These are phyloP conservation scores for Cadophora sp. DNA, from an alignment of 2,329 filamentous ascomycete genomes.

Conservation along the genomic window DNA sequence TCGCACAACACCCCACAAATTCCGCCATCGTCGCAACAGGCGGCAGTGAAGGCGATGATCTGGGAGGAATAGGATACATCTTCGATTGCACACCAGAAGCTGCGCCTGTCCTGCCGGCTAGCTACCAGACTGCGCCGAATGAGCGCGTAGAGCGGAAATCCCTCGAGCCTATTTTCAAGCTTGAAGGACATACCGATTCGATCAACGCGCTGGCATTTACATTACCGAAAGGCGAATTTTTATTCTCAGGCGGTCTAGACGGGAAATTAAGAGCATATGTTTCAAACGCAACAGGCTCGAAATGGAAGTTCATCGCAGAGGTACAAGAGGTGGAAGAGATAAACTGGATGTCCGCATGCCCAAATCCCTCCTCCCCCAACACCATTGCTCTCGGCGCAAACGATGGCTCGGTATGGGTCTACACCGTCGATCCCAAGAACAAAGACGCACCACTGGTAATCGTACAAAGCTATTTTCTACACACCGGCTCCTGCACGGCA, in stretches of 20 bases:
- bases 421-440: conserved; percentile 77
- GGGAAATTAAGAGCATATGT: conserved; percentile 79
- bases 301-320: conserved; percentile 74
- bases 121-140: conserved; percentile 72
- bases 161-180: conserved; percentile 70
- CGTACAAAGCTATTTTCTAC: conserved; percentile 89
- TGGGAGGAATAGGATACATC: conserved; percentile 79
- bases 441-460: conserved; percentile 72
- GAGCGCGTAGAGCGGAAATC: conserved; percentile 63
- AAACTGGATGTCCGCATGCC: conserved; percentile 86
- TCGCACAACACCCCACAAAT: conserved; percentile 87
- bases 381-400: conserved; percentile 85
- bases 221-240: conserved; percentile 79
- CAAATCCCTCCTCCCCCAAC: conserved; percentile 74
- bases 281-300: conserved; percentile 52
- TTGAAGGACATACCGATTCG: conserved; percentile 92
- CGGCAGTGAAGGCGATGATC: conserved; percentile 70
- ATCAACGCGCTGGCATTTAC: conserved; percentile 89
- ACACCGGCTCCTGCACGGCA: conserved; percentile 85
- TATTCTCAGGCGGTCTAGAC: conserved; percentile 88
- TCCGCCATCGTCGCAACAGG: conserved; percentile 85
- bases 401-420: conserved; percentile 95
- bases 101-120: conserved; percentile 75
- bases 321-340: conserved; percentile 92
- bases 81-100: conserved; percentile 74